These are phyloP conservation scores for Phytophthora meadii DNA, from an alignment of 352 stramenopile species.

Conservation along the genomic window DNA sequence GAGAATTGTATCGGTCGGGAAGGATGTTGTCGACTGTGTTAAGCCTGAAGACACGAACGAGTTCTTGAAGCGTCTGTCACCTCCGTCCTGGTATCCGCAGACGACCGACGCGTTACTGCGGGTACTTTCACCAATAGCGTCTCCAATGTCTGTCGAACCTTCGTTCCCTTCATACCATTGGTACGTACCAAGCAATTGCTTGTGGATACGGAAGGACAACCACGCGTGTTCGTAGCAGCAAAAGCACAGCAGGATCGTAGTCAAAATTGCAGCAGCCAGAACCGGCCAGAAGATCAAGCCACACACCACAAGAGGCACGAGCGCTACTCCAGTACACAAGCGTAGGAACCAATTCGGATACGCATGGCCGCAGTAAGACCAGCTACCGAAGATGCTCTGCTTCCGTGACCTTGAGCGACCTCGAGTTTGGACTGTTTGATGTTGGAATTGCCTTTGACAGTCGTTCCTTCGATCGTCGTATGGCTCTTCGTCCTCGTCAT, in stretches of 20 bases:
- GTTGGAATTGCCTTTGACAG: conserved; percentile 22
- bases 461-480: conserved; percentile 17
- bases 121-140: conserved; percentile 18
- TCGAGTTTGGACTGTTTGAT: conserved; percentile 18
- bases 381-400: conserved; percentile 48
- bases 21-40: conserved; percentile 43
- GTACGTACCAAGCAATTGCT: conserved; percentile 49
- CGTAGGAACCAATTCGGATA: conserved; percentile 50
- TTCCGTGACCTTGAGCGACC: conserved; percentile 40
- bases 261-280: conserved; percentile 35
- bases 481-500: conserved; percentile 13
- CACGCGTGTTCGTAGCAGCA: conserved; percentile 64
- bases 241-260: conserved; percentile 40
- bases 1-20: conserved; percentile 26
- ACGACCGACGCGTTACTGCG: conserved; percentile 14
- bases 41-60: conserved; percentile 37
- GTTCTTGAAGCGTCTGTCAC: conserved; percentile 41
- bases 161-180: conserved; percentile 54
- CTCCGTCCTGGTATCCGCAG: conserved; percentile 33
- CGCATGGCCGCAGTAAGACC: conserved; percentile 44
- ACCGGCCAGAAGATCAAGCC: conserved; percentile 48
- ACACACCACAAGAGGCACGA: conserved; percentile 39
- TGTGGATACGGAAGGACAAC: conserved; percentile 59
- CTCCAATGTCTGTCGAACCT: conserved; percentile 10
- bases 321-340: conserved; percentile 32